Conservation (phyloP, 305 asterid genomes). For the Solanum hybrid region DNA sequence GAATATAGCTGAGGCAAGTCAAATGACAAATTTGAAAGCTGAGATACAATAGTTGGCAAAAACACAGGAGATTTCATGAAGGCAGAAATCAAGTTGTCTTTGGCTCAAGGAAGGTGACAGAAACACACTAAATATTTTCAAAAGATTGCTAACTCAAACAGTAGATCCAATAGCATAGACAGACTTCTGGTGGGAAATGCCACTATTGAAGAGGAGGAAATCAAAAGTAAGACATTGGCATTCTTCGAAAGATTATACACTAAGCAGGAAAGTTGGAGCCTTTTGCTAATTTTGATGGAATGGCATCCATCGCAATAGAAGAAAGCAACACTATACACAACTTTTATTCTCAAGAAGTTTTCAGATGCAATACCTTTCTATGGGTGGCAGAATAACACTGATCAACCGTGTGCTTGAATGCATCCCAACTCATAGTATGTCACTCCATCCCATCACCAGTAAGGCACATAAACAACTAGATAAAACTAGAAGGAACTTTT, state of each 20-base stretch:
- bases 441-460: neutral
- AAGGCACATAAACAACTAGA: neutral
- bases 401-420: neutral
- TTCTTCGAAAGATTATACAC: no score
- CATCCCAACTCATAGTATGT: neutral
- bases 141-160: neutral
- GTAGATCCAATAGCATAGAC: neutral
- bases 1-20: neutral
- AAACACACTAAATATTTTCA: neutral
- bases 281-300: no score
- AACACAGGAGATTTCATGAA: neutral
- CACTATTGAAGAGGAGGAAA: no score
- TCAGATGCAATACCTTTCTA: neutral
- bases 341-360: no score
- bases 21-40: neutral
- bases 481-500: neutral
- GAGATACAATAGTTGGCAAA: neutral
- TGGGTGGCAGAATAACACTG: neutral
- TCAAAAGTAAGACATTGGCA: no score
- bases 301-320: no score
- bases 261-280: no score
- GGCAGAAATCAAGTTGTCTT: neutral
- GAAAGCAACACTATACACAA: no score
- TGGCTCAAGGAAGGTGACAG: neutral
- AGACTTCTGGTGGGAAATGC: no score